phyloP scores from a whole-genome alignment of 768 basidiomycete genomes.

The Antrodiella citrinella region DNA sequence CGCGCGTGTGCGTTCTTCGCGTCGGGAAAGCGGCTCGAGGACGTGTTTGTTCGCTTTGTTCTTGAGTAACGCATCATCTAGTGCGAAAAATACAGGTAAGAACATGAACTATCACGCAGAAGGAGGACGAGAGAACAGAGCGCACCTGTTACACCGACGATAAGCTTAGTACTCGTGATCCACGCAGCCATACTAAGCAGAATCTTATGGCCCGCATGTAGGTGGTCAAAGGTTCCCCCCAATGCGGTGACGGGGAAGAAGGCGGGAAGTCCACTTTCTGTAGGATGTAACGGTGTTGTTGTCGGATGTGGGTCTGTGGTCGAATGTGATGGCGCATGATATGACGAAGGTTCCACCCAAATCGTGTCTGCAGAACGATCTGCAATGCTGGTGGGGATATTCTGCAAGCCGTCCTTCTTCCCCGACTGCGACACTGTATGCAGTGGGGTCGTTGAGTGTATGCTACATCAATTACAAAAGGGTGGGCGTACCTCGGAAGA shows the following conservation, averaged over 20 bases:
- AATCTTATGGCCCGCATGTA: conserved; percentile 96
- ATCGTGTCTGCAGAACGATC: neutral
- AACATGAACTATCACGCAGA: too few species aligned
- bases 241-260: conserved; percentile 67
- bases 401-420: neutral
- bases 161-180: conserved; percentile 71
- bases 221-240: conserved; percentile 96
- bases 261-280: conserved; percentile 16
- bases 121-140: neutral
- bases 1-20: conserved; percentile 48
- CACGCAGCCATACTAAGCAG: conserved; percentile 88
- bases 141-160: conserved; percentile 83
- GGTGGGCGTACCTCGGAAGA: conserved; percentile 14
- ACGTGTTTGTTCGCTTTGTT: conserved; percentile 66
- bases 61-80: conserved; percentile 62
- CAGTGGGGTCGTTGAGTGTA: too few species aligned
- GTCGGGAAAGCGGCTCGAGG: conserved; percentile 50
- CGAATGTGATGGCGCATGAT: conserved; percentile 4
- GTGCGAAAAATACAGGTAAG: too few species aligned
- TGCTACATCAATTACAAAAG: too few species aligned
- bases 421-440: neutral
- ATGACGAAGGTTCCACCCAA: neutral
- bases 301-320: too few species aligned
- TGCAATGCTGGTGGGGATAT: neutral
- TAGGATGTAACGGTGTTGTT: conserved; percentile 3